phyloP scores from a whole-genome alignment of 176 grass and related monocot species.

The Puccinellia tenuiflora region DNA sequence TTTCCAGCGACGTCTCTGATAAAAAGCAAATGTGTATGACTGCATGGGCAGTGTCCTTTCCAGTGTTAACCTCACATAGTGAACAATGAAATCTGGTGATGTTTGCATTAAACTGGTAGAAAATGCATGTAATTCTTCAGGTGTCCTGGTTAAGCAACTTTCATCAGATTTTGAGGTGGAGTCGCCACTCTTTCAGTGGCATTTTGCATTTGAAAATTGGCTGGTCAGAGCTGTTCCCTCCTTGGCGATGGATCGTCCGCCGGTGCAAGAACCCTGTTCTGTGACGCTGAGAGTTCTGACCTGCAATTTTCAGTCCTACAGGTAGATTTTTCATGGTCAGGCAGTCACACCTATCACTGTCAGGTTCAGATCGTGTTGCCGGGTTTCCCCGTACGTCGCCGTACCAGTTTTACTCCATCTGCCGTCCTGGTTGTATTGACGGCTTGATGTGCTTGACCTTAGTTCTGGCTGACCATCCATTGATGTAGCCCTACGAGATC shows the following conservation, averaged over 20 bases:
- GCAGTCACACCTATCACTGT: not conserved
- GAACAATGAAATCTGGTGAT: not conserved
- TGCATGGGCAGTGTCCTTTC: not conserved
- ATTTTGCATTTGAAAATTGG: not conserved
- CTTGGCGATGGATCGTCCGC: constrained; percentile 3
- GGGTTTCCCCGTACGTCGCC: not conserved
- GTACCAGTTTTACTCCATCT: not conserved
- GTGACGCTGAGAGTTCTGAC: not conserved
- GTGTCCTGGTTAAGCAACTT: not conserved
- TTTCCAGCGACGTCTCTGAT: not conserved
- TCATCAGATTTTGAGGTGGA: not conserved
- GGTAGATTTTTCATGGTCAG: not conserved
- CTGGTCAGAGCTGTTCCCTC: constrained; percentile 1
- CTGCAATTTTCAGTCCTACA: not conserved
- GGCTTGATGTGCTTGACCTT: not conserved
- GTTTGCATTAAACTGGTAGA: not conserved
- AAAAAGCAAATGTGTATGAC: not conserved
- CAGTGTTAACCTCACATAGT: not conserved
- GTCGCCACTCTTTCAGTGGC: not conserved
- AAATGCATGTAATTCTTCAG: not conserved
- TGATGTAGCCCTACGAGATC: not conserved
- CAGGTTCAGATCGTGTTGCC: not conserved
- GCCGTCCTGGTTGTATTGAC: not conserved
- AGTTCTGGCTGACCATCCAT: not conserved
- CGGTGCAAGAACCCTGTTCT: not conserved